Conservation (phyloP, 768 basidiomycete species). For the Chiua virens region DNA sequence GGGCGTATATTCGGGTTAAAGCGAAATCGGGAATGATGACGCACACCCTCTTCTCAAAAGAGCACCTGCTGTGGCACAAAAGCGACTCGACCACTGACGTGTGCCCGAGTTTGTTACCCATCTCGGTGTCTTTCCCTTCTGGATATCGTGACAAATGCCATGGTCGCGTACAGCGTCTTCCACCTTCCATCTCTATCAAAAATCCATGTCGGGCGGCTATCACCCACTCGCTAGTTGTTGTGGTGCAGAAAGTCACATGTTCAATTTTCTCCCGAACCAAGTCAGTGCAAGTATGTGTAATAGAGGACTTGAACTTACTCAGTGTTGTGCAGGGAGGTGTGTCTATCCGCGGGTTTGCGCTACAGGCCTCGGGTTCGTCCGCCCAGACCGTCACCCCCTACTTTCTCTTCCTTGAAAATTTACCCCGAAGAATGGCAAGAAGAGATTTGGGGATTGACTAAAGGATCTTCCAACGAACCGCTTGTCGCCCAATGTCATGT, state of each 20-base stretch:
- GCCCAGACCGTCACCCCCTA: slow-evolving; percentile 26
- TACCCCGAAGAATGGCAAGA: slow-evolving; percentile 35
- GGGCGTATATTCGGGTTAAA: slow-evolving; percentile 24
- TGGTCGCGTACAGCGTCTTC: slow-evolving; percentile 25
- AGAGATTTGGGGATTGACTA: slow-evolving; percentile 31
- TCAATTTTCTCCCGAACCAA: slow-evolving; percentile 24
- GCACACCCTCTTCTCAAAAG: slow-evolving; percentile 25
- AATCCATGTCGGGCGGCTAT: slow-evolving; percentile 26
- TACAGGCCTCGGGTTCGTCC: slow-evolving; percentile 34
- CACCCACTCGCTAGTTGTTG: slow-evolving; percentile 23
- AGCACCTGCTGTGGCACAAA: slow-evolving; percentile 23
- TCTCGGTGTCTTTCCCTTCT: slow-evolving; percentile 30
- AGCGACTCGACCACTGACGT: slow-evolving; percentile 4
- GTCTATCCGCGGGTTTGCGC: slow-evolving; percentile 23
- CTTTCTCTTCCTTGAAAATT: slow-evolving; percentile 26
- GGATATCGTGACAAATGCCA: slow-evolving; percentile 23
- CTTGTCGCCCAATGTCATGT: slow-evolving; percentile 32
- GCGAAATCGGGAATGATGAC: slow-evolving; percentile 2
- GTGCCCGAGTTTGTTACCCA: slow-evolving; percentile 30
- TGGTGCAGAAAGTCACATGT: slow-evolving; percentile 19
- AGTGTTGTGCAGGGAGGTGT: slow-evolving; percentile 16
- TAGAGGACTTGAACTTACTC: slow-evolving; percentile 1
- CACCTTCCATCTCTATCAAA: slow-evolving; percentile 29
- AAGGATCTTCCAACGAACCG: slow-evolving; percentile 4
- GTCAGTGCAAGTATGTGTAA: slow-evolving; percentile 10